Evolutionary conservation across 2,329 filamentous ascomycete species (phyloP).

Genomic region (Ophidiomyces ophidiicola): DNA sequence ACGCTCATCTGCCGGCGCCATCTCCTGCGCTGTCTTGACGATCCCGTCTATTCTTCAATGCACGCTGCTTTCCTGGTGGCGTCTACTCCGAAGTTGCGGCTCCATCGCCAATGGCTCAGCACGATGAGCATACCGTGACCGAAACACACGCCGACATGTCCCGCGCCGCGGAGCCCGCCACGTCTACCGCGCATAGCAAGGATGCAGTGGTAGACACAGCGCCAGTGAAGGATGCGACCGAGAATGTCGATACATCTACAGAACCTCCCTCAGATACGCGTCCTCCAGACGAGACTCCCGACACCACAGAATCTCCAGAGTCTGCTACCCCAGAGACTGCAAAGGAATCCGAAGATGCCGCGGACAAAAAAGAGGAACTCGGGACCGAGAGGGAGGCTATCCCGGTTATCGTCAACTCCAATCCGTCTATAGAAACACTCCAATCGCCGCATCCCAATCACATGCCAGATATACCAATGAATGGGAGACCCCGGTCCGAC

Average conservation of each 20-base stretch:
- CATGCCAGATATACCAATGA: conserved; percentile 4
- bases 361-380: neutral
- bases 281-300: neutral
- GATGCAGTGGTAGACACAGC: neutral
- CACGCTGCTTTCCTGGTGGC: conserved; percentile 6
- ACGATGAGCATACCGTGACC: conserved; percentile 10
- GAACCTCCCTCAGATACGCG: neutral
- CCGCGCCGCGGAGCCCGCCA: conserved; percentile 4
- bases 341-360: neutral
- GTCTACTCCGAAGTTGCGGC: conserved; percentile 2
- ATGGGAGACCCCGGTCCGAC: conserved; percentile 38
- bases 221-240: neutral
- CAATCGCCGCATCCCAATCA: neutral
- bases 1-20: neutral
- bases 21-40: neutral
- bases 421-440: neutral
- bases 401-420: conserved; percentile 3
- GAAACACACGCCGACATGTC: conserved; percentile 3
- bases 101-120: conserved; percentile 13
- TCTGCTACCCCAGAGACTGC: neutral
- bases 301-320: neutral
- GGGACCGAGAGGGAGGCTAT: neutral
- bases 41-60: conserved; percentile 6
- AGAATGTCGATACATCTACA: neutral
- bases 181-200: neutral